phyloP scores from a whole-genome alignment of 805 yeast genomes.

The Saturnispora zaruensis region DNA sequence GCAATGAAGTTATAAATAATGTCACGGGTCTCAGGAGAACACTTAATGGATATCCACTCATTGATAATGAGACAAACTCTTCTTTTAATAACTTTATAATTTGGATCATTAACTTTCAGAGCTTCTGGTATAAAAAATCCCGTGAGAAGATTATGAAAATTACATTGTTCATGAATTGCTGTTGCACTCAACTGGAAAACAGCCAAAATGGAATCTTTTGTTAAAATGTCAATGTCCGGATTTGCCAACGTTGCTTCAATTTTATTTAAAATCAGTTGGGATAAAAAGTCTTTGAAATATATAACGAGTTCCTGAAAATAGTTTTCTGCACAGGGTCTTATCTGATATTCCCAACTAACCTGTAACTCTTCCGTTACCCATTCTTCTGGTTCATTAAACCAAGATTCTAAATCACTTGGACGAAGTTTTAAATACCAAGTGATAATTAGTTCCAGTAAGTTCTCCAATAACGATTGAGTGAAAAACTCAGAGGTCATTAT shows the following conservation, averaged over 20 bases:
- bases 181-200: constrained; percentile 74
- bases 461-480: constrained; percentile 45
- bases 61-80: constrained; percentile 67
- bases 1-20: constrained; percentile 51
- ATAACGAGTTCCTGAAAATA: constrained; percentile 68
- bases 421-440: constrained; percentile 65
- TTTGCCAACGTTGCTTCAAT: constrained; percentile 36
- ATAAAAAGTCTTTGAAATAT: constrained; percentile 47
- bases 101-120: constrained; percentile 32
- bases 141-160: constrained; percentile 56
- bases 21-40: constrained; percentile 49
- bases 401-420: constrained; percentile 69
- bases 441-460: constrained; percentile 59
- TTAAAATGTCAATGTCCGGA: constrained; percentile 38
- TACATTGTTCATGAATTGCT: constrained; percentile 55
- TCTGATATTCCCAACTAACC: constrained; percentile 72
- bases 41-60: constrained; percentile 71
- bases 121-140: constrained; percentile 65
- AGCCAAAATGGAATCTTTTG: constrained; percentile 72
- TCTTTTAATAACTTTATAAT: constrained; percentile 59
- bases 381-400: constrained; percentile 87
- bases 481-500: constrained; percentile 48
- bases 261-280: constrained; percentile 49
- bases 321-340: constrained; percentile 81
- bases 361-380: constrained; percentile 79